These are phyloP conservation scores for Hsuehochloa calcarea DNA, from an alignment of 176 grass and related monocot genomes.

Conservation along the genomic window DNA sequence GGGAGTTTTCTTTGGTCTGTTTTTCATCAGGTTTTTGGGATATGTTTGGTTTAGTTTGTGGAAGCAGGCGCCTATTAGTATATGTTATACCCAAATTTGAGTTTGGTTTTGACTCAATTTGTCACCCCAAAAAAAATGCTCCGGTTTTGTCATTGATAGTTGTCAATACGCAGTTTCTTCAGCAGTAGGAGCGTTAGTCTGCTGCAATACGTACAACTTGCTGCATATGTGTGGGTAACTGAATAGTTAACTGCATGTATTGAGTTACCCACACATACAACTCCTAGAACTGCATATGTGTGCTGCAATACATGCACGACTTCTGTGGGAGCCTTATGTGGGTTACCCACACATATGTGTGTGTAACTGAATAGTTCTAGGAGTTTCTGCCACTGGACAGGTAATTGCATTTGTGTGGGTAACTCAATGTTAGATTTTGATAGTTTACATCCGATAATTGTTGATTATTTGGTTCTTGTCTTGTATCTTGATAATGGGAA, in stretches of 20 bases:
- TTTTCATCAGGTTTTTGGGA: neutral
- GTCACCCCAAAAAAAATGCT: neutral
- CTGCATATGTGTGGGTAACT: too few species aligned
- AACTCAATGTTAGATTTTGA: neutral
- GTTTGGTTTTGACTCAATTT: neutral
- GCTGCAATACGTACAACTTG: too few species aligned
- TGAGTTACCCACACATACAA: too few species aligned
- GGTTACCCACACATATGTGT: too few species aligned
- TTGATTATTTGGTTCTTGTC: neutral
- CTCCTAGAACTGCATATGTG: too few species aligned
- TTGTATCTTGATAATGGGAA: slow-evolving; percentile 12
- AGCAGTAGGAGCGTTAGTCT: too few species aligned
- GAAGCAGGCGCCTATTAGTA: neutral
- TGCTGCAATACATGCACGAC: too few species aligned
- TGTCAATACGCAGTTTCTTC: neutral
- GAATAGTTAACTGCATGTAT: too few species aligned
- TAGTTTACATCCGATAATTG: neutral
- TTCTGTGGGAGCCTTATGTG: too few species aligned
- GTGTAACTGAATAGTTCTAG: neutral
- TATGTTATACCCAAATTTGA: neutral
- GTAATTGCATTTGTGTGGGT: slow-evolving; percentile 31
- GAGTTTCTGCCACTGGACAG: slow-evolving; percentile 91
- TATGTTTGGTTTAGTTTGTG: slow-evolving; percentile 3
- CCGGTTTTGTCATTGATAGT: slow-evolving; percentile 2
- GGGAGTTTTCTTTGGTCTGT: neutral